Evolutionary conservation across 306 rosid genomes (phyloP).

Genomic region (Cucumis melo): DNA sequence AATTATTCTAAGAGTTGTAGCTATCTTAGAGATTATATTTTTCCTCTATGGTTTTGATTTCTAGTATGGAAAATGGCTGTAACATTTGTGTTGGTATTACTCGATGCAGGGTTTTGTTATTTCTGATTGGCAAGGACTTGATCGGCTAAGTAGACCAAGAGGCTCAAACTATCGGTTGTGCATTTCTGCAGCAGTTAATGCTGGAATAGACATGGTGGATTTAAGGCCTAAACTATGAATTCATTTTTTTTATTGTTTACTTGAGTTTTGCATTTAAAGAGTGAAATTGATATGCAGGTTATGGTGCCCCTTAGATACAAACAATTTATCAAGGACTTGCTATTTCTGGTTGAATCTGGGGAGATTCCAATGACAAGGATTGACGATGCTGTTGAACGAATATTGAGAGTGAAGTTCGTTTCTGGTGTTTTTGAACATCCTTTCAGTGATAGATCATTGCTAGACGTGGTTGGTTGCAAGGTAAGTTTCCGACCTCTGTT

Average conservation of each 20-base stretch:
- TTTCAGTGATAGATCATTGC: constrained; percentile 48
- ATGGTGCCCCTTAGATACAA: constrained; percentile 50
- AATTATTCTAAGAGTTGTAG: not conserved
- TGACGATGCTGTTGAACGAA: constrained; percentile 72
- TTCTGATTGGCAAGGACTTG: constrained; percentile 80
- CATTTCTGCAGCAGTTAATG: constrained; percentile 51
- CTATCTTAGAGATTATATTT: not conserved
- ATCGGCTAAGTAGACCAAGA: constrained; percentile 37
- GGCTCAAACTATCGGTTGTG: constrained; percentile 53
- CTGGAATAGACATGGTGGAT: constrained; percentile 83
- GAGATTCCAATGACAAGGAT: constrained; percentile 49
- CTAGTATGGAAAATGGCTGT: not conserved
- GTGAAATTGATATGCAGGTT: constrained; percentile 36
- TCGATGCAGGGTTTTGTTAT: constrained; percentile 66
- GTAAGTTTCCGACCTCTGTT: constrained; percentile 14
- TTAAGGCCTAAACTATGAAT: constrained; percentile 1
- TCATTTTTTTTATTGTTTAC: not conserved
- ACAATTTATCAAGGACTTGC: constrained; percentile 35
- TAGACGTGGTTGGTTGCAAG: constrained; percentile 77
- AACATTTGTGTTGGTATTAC: not conserved
- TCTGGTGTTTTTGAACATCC: constrained; percentile 74
- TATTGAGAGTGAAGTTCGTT: constrained; percentile 73
- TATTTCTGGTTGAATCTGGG: constrained; percentile 51
- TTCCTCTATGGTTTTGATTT: not conserved
- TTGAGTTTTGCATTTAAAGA: not conserved